Conservation (phyloP, 140 eudicot genomes). For the Cichorium intybus region DNA sequence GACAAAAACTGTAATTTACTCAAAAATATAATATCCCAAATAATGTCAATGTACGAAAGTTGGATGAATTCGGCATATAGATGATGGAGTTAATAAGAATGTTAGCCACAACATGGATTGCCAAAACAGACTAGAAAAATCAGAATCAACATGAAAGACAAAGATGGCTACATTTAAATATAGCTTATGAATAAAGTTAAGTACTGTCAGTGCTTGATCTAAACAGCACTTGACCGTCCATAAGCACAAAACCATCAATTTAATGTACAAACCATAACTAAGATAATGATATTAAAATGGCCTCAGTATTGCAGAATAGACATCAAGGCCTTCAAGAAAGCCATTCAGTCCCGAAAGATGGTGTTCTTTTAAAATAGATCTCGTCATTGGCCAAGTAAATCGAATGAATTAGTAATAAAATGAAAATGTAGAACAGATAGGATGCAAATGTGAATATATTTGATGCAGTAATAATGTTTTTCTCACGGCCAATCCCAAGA, state of each 20-base stretch:
- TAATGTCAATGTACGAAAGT: too few species aligned
- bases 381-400: conserved; percentile 35
- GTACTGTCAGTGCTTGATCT: conserved; percentile 9
- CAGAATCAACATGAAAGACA: not conserved
- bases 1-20: too few species aligned
- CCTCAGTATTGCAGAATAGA: conserved; percentile 54
- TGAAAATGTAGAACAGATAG: not conserved
- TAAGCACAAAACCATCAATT: not conserved
- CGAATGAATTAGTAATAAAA: not conserved
- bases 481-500: conserved; percentile 39
- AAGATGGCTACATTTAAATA: conserved; percentile 5
- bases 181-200: conserved; percentile 18
- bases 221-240: conserved; percentile 24
- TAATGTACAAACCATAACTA: not conserved
- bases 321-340: conserved; percentile 37
- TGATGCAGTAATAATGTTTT: not conserved
- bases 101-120: conserved; percentile 17
- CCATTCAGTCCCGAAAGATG: conserved; percentile 66
- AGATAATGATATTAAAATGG: not conserved
- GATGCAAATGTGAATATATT: not conserved
- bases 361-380: conserved; percentile 33
- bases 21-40: too few species aligned
- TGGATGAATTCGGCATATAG: too few species aligned
- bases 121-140: not conserved
- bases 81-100: too few species aligned